Conservation (phyloP, 2,329 filamentous ascomycete genomes). For the Claviceps sorghi region DNA sequence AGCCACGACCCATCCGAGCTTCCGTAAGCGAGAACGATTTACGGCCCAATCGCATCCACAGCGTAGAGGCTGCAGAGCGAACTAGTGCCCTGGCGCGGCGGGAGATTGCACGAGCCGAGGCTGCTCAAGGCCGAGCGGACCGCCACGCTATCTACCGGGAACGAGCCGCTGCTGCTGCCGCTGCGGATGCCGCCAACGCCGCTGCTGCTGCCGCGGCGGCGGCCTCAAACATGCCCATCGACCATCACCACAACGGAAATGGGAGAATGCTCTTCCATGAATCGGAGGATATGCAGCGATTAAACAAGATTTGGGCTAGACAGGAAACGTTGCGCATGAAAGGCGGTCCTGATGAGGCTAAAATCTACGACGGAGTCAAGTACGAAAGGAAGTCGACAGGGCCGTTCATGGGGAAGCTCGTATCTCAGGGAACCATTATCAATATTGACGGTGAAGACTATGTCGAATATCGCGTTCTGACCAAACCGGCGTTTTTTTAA, state of each 20-base stretch:
- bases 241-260: conserved; percentile 10
- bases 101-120: conserved; percentile 37
- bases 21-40: conserved; percentile 11
- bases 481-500: conserved; percentile 47
- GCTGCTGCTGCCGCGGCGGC: conserved; percentile 13
- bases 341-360: conserved; percentile 34
- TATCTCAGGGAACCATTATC: conserved; percentile 45
- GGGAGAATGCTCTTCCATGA: conserved; percentile 27
- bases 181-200: conserved; percentile 11
- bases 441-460: conserved; percentile 54
- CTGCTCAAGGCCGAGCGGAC: conserved; percentile 35
- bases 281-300: conserved; percentile 32
- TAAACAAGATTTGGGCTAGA: conserved; percentile 41
- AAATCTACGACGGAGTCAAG: conserved; percentile 43
- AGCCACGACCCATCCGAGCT: conserved; percentile 18
- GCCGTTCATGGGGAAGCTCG: conserved; percentile 48
- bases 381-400: conserved; percentile 48
- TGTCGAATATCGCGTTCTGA: conserved; percentile 51
- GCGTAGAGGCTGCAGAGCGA: conserved; percentile 26
- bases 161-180: conserved; percentile 20
- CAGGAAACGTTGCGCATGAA: conserved; percentile 35
- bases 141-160: conserved; percentile 30
- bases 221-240: conserved; percentile 8
- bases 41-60: conserved; percentile 10
- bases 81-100: conserved; percentile 34